These are phyloP conservation scores for Gracilariopsis chorda DNA, from an alignment of 23 red algal genomes.

Conservation along the genomic window DNA sequence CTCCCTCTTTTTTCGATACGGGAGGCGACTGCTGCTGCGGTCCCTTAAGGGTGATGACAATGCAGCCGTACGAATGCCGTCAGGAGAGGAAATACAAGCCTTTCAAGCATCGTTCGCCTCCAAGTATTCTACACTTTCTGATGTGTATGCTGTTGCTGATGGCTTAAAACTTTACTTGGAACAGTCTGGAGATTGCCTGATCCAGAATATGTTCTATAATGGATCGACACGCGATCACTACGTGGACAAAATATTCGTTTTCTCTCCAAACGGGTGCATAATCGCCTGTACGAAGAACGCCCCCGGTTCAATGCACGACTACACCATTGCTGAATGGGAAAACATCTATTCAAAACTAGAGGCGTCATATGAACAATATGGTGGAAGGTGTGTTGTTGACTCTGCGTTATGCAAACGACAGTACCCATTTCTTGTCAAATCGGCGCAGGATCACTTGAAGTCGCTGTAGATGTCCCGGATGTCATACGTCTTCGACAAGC, in stretches of 20 bases:
- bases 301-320: conserved; percentile 2
- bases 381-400: not conserved
- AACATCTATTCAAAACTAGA: not conserved
- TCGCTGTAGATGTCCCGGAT: not conserved
- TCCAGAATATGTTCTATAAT: conserved; percentile 41
- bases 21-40: not conserved
- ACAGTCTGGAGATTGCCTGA: not conserved
- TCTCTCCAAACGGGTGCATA: not conserved
- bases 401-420: not conserved
- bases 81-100: not conserved
- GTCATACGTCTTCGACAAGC: not conserved
- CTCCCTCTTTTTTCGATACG: not conserved
- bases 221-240: not conserved
- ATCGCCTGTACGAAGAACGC: not conserved
- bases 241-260: not conserved
- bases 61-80: not conserved
- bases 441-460: not conserved
- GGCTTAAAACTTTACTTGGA: conserved; percentile 16
- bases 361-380: not conserved
- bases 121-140: not conserved
- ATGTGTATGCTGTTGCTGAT: not conserved
- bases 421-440: not conserved
- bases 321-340: not conserved
- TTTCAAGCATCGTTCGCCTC: not conserved
- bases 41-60: not conserved